These are phyloP conservation scores for Silene coronaria DNA, from an alignment of 179 eudicot species.

Conservation along the genomic window DNA sequence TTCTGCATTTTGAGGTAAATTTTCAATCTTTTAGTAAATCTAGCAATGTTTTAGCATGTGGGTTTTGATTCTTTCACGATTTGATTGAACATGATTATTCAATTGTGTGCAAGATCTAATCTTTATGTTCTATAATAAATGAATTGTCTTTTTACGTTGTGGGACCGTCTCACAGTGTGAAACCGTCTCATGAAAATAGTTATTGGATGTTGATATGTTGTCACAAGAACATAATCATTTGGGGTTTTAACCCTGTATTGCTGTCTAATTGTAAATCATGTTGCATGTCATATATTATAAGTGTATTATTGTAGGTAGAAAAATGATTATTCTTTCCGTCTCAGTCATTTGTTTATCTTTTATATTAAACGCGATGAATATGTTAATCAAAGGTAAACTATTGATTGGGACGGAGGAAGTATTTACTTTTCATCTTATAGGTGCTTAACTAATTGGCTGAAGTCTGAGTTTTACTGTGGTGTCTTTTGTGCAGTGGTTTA, in stretches of 20 bases:
- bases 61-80: constrained; percentile 16
- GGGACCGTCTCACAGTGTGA: no score
- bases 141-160: no score
- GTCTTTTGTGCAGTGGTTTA: constrained; percentile 11
- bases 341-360: not conserved
- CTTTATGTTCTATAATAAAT: not conserved
- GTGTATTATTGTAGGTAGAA: not conserved
- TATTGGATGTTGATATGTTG: constrained; percentile 9
- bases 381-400: no score
- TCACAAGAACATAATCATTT: not conserved
- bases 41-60: constrained; percentile 14
- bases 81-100: not conserved
- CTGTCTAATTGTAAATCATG: not conserved
- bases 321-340: not conserved
- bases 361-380: no score
- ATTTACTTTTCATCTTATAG: not conserved
- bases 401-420: no score
- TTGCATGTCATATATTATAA: not conserved
- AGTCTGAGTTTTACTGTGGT: not conserved
- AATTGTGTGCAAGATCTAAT: not conserved
- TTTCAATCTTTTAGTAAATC: constrained; percentile 12
- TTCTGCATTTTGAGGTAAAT: constrained; percentile 21
- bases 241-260: not conserved
- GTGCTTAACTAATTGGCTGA: not conserved
- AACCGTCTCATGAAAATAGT: not conserved